Percentiles rank a stretch among this genome's conserved stretches.
These are phyloP conservation scores for Thelonectria blattea DNA, from an alignment of 2,329 filamentous ascomycete species.

Conservation along the genomic window DNA sequence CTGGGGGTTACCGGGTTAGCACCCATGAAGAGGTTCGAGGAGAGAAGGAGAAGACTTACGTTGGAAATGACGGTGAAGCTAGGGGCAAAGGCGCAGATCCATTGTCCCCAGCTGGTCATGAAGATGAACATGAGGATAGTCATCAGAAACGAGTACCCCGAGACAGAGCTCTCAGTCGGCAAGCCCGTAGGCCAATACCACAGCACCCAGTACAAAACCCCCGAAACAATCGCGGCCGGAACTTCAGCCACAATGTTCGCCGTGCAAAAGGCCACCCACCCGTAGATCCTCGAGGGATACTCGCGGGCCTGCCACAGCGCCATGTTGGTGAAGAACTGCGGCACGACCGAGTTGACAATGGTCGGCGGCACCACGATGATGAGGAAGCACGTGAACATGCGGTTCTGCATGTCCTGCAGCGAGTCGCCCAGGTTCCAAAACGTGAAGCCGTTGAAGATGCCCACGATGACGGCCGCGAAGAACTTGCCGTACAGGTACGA, in stretches of 20 bases:
- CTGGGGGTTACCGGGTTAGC: slow-evolving; percentile 31
- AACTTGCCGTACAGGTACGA: slow-evolving; percentile 80
- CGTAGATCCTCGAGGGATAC: slow-evolving; percentile 76
- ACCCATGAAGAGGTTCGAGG: slow-evolving; percentile 36
- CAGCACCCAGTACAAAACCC: slow-evolving; percentile 71
- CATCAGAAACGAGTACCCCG: slow-evolving; percentile 82
- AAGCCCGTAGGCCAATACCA: slow-evolving; percentile 82
- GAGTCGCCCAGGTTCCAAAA: slow-evolving; percentile 73
- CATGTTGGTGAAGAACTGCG: slow-evolving; percentile 79
- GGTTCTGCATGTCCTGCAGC: slow-evolving; percentile 74
- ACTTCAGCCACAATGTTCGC: slow-evolving; percentile 77
- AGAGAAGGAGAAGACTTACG: slow-evolving; percentile 39
- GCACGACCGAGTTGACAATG: slow-evolving; percentile 74
- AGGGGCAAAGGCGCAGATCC: slow-evolving; percentile 83
- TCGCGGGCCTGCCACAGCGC: slow-evolving; percentile 76
- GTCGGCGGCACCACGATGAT: slow-evolving; percentile 69
- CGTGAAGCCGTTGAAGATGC: slow-evolving; percentile 81
- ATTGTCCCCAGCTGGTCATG: slow-evolving; percentile 78
- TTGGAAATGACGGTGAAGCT: slow-evolving; percentile 81
- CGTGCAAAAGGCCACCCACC: slow-evolving; percentile 77
- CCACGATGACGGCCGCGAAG: slow-evolving; percentile 73
- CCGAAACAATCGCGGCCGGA: slow-evolving; percentile 68
- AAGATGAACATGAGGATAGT: slow-evolving; percentile 79
- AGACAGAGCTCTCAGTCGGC: slow-evolving; percentile 65
- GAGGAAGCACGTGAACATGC: slow-evolving; percentile 76